These are phyloP conservation scores for Penicillium nordicum DNA, from an alignment of 2,329 filamentous ascomycete species.

Conservation along the genomic window DNA sequence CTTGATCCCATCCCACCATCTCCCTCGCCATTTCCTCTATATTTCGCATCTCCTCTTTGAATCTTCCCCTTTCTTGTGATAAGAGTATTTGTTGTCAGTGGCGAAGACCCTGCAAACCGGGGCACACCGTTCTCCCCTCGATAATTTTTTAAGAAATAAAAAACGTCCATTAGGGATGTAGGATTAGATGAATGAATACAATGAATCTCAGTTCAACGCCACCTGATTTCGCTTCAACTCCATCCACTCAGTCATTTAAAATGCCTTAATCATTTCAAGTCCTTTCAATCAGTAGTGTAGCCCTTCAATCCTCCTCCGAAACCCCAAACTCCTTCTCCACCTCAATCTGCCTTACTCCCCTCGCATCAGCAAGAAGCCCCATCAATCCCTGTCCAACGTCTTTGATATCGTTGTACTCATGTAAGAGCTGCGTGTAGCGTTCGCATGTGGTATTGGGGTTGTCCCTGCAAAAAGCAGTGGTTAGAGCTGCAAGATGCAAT, in stretches of 20 bases:
- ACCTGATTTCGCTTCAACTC: background rate
- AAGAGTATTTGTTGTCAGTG: background rate
- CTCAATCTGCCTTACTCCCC: constrained; percentile 53
- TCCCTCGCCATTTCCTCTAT: background rate
- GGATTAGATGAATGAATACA: constrained; percentile 5
- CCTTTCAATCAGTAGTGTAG: background rate
- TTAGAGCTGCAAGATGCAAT: constrained; percentile 2
- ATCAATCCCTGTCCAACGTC: constrained; percentile 65
- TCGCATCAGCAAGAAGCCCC: constrained; percentile 63
- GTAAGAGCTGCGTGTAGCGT: constrained; percentile 62
- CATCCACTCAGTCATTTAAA: background rate
- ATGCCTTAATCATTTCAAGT: background rate
- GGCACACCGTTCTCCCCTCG: background rate
- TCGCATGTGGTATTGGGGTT: constrained; percentile 55
- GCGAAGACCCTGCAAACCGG: background rate
- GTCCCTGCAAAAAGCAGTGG: constrained; percentile 17
- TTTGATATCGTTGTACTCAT: constrained; percentile 69
- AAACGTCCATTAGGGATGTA: background rate
- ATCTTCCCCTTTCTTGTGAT: background rate
- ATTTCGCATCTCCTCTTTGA: background rate
- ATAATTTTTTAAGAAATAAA: background rate
- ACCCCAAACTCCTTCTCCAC: constrained; percentile 43
- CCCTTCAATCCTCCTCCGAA: constrained; percentile 32
- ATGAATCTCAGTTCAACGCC: background rate
- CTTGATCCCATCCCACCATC: background rate